Percentiles rank a stretch among this genome's conserved stretches.
Evolutionary conservation across 2,329 filamentous ascomycete genomes (phyloP).

Genomic region (Colletotrichum tamarilloi): DNA sequence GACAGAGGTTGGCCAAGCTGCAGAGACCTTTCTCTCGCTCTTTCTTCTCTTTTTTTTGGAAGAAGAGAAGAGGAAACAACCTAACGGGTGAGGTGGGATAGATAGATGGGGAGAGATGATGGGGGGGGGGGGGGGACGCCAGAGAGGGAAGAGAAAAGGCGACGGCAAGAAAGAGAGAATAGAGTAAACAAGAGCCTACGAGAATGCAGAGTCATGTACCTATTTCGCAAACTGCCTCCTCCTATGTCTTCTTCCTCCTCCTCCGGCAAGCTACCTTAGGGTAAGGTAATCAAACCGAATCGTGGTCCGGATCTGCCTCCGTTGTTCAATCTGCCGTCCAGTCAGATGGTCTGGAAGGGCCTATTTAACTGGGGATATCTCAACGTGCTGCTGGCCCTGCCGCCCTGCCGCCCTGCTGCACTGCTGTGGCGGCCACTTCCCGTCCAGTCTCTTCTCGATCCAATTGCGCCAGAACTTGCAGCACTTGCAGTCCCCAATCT

Average conservation of each 20-base stretch:
- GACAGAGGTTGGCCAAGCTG: background rate
- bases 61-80: background rate
- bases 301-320: constrained; percentile 28
- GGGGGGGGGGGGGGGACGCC: background rate
- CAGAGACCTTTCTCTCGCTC: background rate
- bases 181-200: background rate
- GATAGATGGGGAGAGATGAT: background rate
- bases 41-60: too few species aligned
- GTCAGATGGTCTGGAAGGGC: constrained; percentile 3
- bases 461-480: too few species aligned
- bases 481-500: background rate
- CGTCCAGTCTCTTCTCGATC: background rate
- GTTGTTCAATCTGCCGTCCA: constrained; percentile 21
- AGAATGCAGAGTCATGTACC: background rate
- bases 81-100: background rate
- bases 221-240: background rate
- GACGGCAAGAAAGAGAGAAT: background rate
- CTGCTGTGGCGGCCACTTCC: background rate
- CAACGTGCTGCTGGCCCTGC: background rate
- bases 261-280: background rate
- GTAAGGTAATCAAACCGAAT: background rate
- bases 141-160: background rate
- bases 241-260: too few species aligned
- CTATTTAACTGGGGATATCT: background rate
- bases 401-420: background rate